Evolutionary conservation across 306 rosid species (phyloP), one percentile per base, ranked within the genome.

Genomic region (Prunus davidiana): DNA sequence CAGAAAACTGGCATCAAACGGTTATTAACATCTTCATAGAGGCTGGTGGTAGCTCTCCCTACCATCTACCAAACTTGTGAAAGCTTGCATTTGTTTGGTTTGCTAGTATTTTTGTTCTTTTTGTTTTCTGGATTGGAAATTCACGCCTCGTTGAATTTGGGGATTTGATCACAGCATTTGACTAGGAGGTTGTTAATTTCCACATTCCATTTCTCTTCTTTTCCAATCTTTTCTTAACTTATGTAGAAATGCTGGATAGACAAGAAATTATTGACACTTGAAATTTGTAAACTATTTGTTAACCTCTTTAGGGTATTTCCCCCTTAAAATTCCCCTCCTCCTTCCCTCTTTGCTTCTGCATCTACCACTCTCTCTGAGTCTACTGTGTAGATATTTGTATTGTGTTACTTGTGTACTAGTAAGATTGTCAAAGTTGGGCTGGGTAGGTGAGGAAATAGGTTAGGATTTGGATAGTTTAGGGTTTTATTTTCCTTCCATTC

Each of bases 1-100:
- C 96, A 92, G 85, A 92, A 87, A 79, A 58, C 85, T 2, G 90
- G 95, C 68, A 82, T 95, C 54, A 88, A 92, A 77, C 82, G 92
- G 69, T 80, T 94, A 62, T 76, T 91, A 82, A 80, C 91, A 12
- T 79, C 97, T 22, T 76, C 82, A 20, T 87, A 70, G 76, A 64
- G 64, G 28, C 9, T 6, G 72, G 56, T 22, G 81, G 80, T 52
- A 68, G 70, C 70, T 83, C 83, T 52, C 76, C 71, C 72, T 14
- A 71, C 73, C 84, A 19, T 69, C 73, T 43, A 7, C 70, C 52
- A 27, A 77, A 64, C 68, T 54, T 54, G 43, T 83, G 86, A 78
- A 81, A 74, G 83, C 80, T 84, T 82, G 79, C 71, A 38, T 72
- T 69, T 83, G 18, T 46, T 82, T 82, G 72, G 16, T 63, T 70